These are phyloP conservation scores for Pestalotiopsis sp. DNA, from an alignment of 2,329 filamentous ascomycete species.

Conservation along the genomic window DNA sequence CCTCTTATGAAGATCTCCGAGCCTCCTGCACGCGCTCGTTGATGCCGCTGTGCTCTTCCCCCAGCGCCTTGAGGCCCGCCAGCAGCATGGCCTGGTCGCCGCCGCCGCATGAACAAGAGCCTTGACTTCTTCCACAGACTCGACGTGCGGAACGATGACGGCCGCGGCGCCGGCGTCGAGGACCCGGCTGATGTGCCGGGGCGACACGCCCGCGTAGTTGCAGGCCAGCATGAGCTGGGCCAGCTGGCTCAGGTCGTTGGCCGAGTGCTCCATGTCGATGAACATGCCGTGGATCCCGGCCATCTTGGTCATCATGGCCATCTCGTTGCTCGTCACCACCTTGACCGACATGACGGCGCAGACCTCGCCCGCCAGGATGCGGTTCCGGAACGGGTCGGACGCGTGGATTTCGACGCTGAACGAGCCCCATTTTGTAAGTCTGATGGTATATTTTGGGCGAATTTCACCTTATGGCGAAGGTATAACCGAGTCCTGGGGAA, in stretches of 20 bases:
- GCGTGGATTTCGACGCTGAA: not conserved
- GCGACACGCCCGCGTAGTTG: constrained; percentile 27
- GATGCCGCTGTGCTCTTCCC: not conserved
- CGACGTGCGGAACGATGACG: constrained; percentile 28
- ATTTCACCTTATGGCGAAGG: not conserved
- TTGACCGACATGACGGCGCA: constrained; percentile 12
- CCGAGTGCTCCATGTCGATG: constrained; percentile 37
- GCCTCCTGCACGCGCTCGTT: not conserved
- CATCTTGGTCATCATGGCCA: constrained; percentile 29
- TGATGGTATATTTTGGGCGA: not conserved
- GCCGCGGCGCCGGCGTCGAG: constrained; percentile 32
- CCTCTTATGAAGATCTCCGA: not conserved
- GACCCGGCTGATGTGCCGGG: constrained; percentile 30
- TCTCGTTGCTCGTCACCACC: constrained; percentile 16
- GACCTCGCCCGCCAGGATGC: not conserved
- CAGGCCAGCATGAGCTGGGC: constrained; percentile 26
- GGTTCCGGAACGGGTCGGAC: not conserved
- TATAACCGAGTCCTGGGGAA: not conserved
- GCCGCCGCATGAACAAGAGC: constrained; percentile 15
- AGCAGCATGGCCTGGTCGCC: not conserved
- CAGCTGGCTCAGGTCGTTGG: constrained; percentile 25
- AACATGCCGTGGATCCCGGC: constrained; percentile 33
- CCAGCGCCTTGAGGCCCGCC: not conserved
- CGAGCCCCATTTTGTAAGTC: not conserved
- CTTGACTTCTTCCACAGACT: constrained; percentile 21